Evolutionary conservation across 768 basidiomycete species (phyloP).

Genomic region (Amanita subjunquillea): DNA sequence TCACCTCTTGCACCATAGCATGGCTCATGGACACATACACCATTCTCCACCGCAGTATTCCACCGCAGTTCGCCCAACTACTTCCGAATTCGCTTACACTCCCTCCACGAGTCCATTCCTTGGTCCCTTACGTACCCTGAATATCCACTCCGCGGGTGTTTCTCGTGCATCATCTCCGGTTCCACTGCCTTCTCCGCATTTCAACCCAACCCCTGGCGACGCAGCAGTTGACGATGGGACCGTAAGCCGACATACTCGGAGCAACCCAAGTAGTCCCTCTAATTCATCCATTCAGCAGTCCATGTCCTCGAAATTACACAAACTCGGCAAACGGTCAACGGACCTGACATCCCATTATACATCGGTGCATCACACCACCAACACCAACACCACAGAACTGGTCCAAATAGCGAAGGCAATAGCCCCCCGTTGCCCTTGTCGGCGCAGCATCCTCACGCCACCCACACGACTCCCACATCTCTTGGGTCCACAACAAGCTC

Average conservation of each 20-base stretch:
- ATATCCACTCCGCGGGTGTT: conserved; percentile 60
- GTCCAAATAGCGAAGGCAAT: conserved; percentile 54
- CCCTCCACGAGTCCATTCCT: conserved; percentile 77
- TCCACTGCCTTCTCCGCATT: conserved; percentile 42
- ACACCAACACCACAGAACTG: conserved; percentile 45
- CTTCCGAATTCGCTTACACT: conserved; percentile 35
- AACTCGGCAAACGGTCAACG: neutral
- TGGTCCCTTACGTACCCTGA: conserved; percentile 64
- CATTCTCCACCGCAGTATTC: conserved; percentile 22
- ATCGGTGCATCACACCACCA: neutral
- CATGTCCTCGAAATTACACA: neutral
- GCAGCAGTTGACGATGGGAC: conserved; percentile 9
- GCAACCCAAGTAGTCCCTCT: conserved; percentile 8
- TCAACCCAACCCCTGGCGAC: conserved; percentile 11
- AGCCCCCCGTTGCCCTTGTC: conserved; percentile 33
- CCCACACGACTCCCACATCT: conserved; percentile 11
- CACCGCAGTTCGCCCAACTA: conserved; percentile 18
- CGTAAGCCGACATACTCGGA: conserved; percentile 2
- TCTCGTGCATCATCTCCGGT: conserved; percentile 69
- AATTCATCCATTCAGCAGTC: conserved; percentile 5
- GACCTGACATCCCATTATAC: conserved; percentile 3
- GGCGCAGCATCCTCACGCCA: conserved; percentile 13
- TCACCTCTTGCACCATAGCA: conserved; percentile 20
- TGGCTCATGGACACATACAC: conserved; percentile 10
- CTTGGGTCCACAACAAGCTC: conserved; percentile 39